Percentiles rank a stretch among this genome's conserved stretches.
Evolutionary conservation across 768 basidiomycete species (phyloP).

Genomic region (Lyophyllum semitale): DNA sequence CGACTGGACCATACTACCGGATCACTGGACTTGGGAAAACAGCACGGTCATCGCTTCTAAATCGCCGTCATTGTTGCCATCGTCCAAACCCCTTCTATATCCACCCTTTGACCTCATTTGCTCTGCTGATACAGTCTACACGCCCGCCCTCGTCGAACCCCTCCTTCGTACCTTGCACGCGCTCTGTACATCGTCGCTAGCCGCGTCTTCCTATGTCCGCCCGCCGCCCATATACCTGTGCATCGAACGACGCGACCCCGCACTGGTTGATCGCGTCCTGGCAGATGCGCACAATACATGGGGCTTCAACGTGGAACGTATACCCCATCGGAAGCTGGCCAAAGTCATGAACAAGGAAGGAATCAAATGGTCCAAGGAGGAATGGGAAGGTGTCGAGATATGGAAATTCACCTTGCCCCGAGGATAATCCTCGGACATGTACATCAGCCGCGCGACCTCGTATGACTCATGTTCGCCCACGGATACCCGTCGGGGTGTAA

Average conservation of each 20-base stretch:
- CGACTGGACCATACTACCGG: conserved; percentile 66
- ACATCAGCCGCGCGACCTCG: not conserved
- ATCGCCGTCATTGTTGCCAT: conserved; percentile 20
- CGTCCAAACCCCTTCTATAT: conserved; percentile 26
- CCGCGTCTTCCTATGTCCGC: conserved; percentile 26
- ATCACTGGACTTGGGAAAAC: conserved; percentile 58
- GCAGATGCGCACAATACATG: conserved; percentile 53
- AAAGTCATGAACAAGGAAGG: conserved; percentile 63
- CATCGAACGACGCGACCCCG: conserved; percentile 78
- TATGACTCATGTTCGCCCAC: not conserved
- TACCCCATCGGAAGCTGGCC: conserved; percentile 58
- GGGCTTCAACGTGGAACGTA: conserved; percentile 58
- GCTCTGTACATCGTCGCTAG: conserved; percentile 43
- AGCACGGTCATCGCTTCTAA: conserved; percentile 34
- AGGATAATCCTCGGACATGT: not conserved
- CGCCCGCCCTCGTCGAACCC: conserved; percentile 58
- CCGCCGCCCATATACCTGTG: conserved; percentile 60
- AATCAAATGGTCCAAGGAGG: conserved; percentile 60
- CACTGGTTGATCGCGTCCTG: conserved; percentile 60
- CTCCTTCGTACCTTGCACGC: conserved; percentile 68
- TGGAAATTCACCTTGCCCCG: conserved; percentile 55
- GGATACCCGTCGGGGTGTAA: not conserved
- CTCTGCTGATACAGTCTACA: conserved; percentile 84
- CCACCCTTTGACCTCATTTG: conserved; percentile 78
- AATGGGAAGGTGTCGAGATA: conserved; percentile 84